Base-by-base conservation (phyloP, 2,329 filamentous ascomycete species). In the Grosmannia clavigera region DNA sequence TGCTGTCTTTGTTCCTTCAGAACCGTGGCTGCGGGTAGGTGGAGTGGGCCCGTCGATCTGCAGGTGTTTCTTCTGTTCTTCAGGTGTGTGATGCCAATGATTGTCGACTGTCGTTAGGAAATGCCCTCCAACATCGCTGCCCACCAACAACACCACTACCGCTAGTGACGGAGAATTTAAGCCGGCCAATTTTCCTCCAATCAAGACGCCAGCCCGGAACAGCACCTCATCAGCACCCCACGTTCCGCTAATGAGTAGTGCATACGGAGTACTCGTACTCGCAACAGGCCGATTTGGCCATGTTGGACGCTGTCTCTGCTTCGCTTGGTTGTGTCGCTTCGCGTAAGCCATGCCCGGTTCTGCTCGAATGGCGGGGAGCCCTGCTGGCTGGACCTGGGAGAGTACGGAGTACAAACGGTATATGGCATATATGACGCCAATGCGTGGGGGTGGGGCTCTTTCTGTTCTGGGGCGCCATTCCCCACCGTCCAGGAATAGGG, bases 131-230 rank as follows among this genome's bases (percentile, higher is more conserved):
- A 14, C 29, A 16, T 31, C 14, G 7, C 51, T 5, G 7, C 29
- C 33, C 33, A 35, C 33, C 33, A 40, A 16, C 16, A 40, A 40
- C 12, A 40, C 38, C 38, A 38, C 35, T 10, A 40, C 29, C 52
- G 10, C 54, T 56, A 56, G 54, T 4, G 54, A 57, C 58, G 59
- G 59, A 57, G 53, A 60, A 57, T 54, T 57, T 35, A 33, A 3
- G 43, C 19, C 3, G 35, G 16, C 22, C 31, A 57, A 57, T 56
- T 60, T 60, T 60, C 59, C 59, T 60, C 59, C 59, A 60, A 60
- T 60, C 25, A 59, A 9, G 19, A n/a, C 31, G 52, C n/a, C 52
- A 25, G 19, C 43, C 43, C 14, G 19, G 43, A n/a, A 9, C 6
- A 19, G 43, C 43, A 46, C 43, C 1, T 5, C 43, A n/a, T 6